Base-by-base conservation (phyloP, 2,329 filamentous ascomycete species). In the Phialophora chinensis region DNA sequence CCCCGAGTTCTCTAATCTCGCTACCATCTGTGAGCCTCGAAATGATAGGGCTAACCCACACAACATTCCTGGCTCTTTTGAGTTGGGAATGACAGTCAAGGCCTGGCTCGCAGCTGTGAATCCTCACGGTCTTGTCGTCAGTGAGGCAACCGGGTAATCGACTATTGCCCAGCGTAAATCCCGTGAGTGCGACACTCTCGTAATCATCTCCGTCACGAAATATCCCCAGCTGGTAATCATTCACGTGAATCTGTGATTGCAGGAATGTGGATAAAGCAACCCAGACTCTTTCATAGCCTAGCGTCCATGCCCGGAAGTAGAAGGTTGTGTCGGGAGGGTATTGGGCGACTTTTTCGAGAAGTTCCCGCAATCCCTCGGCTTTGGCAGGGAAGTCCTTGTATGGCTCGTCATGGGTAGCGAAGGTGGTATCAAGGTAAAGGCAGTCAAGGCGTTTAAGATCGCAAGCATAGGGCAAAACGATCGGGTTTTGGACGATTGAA, bases 231-330 rank as follows among this genome's bases (percentile, higher is more conserved):
- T 93, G 92, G 75, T 97, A 97, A 17, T 86, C 81, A 74, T 96
- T 92, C 2, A 97, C 86, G 73, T 97, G 94, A 1, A 97, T 86
- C 82, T 90, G 72, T 0, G 89, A 89, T 5, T 86, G 79, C 0
- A 97, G 80, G 11, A 88, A 86, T 25, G 88, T 85, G 0, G 92
- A 89, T 0, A 98, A 79, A 0, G 92, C 90, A 66, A 93, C 82
- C 93, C 93, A 97, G 0, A 97, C 92, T 60, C 96, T 91, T 75
- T 98, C 93, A 69, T 97, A 97, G 0, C 91, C 91, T 74, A 95
- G 95, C 0, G 94, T 97, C 93, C 93, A 97, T 0, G 92, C 87
- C 64, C 93, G 87, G 54, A 98, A 85, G 76, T 96, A 91, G 73
- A 97, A 97, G 0, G 90, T 77, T 0, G 92, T 96, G 47, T 92